phyloP scores from a whole-genome alignment of 495 filamentous ascomycete genomes.

The Annulohypoxylon nitens region DNA sequence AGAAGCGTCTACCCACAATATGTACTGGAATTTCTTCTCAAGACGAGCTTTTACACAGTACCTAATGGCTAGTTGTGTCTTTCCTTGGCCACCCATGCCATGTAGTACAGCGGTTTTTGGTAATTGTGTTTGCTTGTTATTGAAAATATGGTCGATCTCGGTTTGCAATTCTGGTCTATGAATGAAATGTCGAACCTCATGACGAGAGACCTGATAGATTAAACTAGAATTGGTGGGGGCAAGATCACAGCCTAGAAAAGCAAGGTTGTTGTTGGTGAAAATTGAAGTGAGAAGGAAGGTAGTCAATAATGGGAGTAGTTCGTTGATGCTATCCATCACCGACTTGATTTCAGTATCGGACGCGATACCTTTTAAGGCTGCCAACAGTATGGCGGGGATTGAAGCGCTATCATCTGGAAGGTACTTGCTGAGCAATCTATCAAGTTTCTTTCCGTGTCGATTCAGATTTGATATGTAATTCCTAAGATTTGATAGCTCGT shows the following conservation, averaged over 20 bases:
- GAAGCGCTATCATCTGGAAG: conserved; percentile 9
- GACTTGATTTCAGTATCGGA: conserved; percentile 1
- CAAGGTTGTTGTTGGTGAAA: not conserved
- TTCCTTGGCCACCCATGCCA: conserved; percentile 12
- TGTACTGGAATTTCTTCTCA: not conserved
- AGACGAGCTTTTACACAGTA: conserved; percentile 9
- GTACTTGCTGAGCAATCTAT: conserved; percentile 6
- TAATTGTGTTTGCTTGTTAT: not conserved
- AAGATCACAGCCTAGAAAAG: not conserved
- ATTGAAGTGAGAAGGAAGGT: conserved; percentile 17
- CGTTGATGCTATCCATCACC: not conserved
- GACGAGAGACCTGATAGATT: conserved; percentile 8
- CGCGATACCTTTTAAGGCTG: conserved; percentile 10
- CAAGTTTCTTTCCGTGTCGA: conserved; percentile 4
- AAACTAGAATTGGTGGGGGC: not conserved
- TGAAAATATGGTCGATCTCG: not conserved
- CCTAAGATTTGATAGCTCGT: not conserved
- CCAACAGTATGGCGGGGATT: not conserved
- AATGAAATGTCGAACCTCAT: conserved; percentile 8
- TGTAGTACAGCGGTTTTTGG: conserved; percentile 9
- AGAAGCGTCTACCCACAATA: conserved; percentile 13
- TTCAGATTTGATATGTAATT: conserved; percentile 19
- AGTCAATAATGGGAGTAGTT: conserved; percentile 5
- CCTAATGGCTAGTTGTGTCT: conserved; percentile 14
- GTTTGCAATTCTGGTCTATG: not conserved